Conservation (phyloP, 768 basidiomycete genomes). For the Clavulina sp. region DNA sequence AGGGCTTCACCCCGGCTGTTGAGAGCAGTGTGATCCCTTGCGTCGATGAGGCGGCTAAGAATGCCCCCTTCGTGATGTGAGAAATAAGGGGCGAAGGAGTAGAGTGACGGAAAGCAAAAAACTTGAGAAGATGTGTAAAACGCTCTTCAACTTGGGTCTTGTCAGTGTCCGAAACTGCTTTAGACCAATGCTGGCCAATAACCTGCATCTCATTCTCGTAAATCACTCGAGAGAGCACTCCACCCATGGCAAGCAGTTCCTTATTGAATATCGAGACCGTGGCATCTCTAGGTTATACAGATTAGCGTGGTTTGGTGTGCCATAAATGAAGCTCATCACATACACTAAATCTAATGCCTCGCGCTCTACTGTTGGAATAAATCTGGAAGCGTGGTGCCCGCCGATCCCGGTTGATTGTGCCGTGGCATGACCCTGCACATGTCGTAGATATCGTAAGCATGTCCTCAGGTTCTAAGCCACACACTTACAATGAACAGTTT, state of each 20-base stretch:
- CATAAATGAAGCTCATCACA: slow-evolving; percentile 15
- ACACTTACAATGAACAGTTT: slow-evolving; percentile 66
- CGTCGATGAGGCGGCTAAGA: slow-evolving; percentile 46
- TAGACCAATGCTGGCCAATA: slow-evolving; percentile 44
- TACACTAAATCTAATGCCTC: slow-evolving; percentile 82
- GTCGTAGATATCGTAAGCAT: slow-evolving; percentile 2
- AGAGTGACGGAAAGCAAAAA: slow-evolving; percentile 78
- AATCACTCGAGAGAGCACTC: slow-evolving; percentile 60
- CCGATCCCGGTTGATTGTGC: slow-evolving; percentile 77
- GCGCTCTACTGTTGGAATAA: slow-evolving; percentile 91
- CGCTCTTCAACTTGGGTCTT: slow-evolving; percentile 27
- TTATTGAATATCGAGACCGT: slow-evolving; percentile 63
- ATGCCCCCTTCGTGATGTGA: slow-evolving; percentile 48
- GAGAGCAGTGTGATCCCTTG: slow-evolving; percentile 54
- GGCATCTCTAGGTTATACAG: slow-evolving; percentile 37
- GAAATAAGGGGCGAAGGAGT: slow-evolving; percentile 77
- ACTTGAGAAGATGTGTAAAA: slow-evolving; percentile 63
- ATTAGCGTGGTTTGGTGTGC: neutral
- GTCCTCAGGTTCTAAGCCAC: neutral
- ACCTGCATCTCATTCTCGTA: slow-evolving; percentile 67
- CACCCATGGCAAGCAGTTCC: slow-evolving; percentile 72
- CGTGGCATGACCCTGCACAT: slow-evolving; percentile 66
- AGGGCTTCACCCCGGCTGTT: slow-evolving; percentile 48
- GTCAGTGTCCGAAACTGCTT: slow-evolving; percentile 26
- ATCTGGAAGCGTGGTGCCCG: slow-evolving; percentile 57